Evolutionary conservation across 2,329 filamentous ascomycete genomes (phyloP).

Genomic region (Byssoonygena ceratinophila): DNA sequence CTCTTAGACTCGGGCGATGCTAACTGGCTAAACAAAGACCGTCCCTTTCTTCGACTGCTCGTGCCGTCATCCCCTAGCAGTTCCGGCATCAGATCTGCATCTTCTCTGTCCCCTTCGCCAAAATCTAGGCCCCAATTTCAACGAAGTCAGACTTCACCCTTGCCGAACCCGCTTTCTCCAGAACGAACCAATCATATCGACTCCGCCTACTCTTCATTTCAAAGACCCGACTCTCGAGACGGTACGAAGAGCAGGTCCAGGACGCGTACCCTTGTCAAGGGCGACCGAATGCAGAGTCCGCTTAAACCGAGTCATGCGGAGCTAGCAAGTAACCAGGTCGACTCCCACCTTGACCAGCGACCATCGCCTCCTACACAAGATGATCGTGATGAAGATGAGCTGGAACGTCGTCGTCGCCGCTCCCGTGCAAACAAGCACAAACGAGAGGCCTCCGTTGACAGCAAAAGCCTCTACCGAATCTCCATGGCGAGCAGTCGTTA

Average conservation of each 20-base stretch:
- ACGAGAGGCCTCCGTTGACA: conserved; percentile 18
- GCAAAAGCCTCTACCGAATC: conserved; percentile 15
- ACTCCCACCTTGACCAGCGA: not conserved
- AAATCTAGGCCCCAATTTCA: conserved; percentile 28
- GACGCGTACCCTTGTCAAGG: conserved; percentile 6
- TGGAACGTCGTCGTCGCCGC: conserved; percentile 6
- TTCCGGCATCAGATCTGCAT: conserved; percentile 49
- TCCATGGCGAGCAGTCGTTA: conserved; percentile 15
- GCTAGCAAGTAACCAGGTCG: not conserved
- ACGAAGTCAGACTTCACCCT: conserved; percentile 33
- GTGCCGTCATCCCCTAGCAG: conserved; percentile 39
- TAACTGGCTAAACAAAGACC: conserved; percentile 24
- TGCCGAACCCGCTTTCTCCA: conserved; percentile 35
- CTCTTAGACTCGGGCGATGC: not conserved
- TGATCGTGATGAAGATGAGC: not conserved
- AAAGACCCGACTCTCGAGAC: conserved; percentile 29
- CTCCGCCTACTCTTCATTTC: conserved; percentile 46
- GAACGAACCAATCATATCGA: conserved; percentile 40
- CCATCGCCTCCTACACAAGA: not conserved
- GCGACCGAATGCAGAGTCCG: not conserved
- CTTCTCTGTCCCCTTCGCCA: conserved; percentile 48
- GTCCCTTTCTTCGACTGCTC: conserved; percentile 40
- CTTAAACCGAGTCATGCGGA: not conserved
- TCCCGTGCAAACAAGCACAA: conserved; percentile 13
- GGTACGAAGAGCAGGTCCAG: conserved; percentile 9